Percentiles rank a stretch among this genome's conserved stretches.
These are phyloP conservation scores for Gracilariopsis chorda DNA, from an alignment of 23 red algal species.

Conservation along the genomic window DNA sequence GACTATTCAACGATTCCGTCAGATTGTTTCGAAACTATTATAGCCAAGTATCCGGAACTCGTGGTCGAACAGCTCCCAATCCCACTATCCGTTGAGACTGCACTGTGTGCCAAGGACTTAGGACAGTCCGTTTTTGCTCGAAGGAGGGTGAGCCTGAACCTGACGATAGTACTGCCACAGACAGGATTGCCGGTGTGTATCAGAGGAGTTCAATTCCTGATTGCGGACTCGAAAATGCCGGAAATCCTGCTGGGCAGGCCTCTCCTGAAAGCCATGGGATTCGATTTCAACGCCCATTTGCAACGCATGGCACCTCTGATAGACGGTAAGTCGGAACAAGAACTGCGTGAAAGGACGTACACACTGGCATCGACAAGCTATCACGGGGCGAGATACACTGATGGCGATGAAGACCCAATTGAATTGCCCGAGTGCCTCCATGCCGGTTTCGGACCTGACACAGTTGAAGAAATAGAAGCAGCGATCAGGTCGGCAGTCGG, in stretches of 20 bases:
- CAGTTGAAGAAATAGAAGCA: neutral
- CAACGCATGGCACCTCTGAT: neutral
- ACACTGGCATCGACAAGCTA: neutral
- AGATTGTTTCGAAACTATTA: neutral
- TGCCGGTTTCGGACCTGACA: neutral
- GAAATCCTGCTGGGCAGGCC: neutral
- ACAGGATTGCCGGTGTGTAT: neutral
- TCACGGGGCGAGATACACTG: neutral
- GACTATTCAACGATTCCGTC: neutral
- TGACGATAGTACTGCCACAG: neutral
- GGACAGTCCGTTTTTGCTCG: neutral
- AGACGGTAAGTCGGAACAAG: neutral
- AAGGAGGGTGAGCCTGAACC: neutral
- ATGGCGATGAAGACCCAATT: neutral
- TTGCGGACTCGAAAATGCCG: neutral
- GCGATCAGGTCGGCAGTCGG: neutral
- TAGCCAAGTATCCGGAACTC: neutral
- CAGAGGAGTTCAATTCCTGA: neutral
- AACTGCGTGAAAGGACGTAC: neutral
- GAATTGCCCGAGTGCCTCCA: neutral
- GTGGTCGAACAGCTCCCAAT: neutral
- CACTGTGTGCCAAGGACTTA: neutral
- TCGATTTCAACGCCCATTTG: slow-evolving; percentile 17
- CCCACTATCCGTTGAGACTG: neutral
- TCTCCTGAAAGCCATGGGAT: neutral